These are phyloP conservation scores for Entophlyctis helioformis DNA, from an alignment of 192 early-diverging fungal species.

Conservation along the genomic window DNA sequence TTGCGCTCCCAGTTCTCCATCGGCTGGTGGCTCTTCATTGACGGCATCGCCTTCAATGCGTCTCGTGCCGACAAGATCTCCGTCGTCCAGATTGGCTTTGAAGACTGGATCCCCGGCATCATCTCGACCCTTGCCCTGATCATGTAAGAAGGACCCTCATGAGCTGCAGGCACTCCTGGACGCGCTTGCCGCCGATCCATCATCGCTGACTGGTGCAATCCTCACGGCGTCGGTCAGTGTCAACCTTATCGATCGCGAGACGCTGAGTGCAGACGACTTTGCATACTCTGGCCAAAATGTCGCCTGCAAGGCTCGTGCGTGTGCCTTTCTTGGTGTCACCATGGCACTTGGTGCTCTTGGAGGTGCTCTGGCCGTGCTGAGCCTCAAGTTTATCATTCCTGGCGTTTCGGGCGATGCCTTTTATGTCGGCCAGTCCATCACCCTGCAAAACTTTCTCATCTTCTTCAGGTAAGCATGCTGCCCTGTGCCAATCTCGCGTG, in stretches of 20 bases:
- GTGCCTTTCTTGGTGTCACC: constrained; percentile 36
- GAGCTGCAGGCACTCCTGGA: not conserved
- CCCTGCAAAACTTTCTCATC: constrained; percentile 32
- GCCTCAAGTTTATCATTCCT: constrained; percentile 32
- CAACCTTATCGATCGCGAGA: constrained; percentile 35
- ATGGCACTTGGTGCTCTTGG: constrained; percentile 34
- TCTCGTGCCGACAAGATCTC: too few species aligned
- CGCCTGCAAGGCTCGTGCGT: constrained; percentile 33
- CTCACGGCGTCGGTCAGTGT: constrained; percentile 12
- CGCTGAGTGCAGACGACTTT: constrained; percentile 25
- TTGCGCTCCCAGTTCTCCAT: constrained; percentile 30
- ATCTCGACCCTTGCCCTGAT: constrained; percentile 34
- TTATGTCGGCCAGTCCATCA: constrained; percentile 27
- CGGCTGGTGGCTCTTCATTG: constrained; percentile 41
- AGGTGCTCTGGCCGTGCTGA: constrained; percentile 22
- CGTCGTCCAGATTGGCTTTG: constrained; percentile 18
- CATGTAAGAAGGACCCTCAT: too few species aligned
- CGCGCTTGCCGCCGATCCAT: not conserved
- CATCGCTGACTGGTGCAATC: too few species aligned
- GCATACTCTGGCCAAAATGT: constrained; percentile 12
- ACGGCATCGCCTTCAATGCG: too few species aligned
- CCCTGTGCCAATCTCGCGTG: not conserved
- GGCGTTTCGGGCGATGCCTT: constrained; percentile 24
- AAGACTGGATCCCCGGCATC: constrained; percentile 40
- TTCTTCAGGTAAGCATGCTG: constrained; percentile 25